Conservation (phyloP, 1,284 basidiomycete species). For the Ustilago bromivora region DNA sequence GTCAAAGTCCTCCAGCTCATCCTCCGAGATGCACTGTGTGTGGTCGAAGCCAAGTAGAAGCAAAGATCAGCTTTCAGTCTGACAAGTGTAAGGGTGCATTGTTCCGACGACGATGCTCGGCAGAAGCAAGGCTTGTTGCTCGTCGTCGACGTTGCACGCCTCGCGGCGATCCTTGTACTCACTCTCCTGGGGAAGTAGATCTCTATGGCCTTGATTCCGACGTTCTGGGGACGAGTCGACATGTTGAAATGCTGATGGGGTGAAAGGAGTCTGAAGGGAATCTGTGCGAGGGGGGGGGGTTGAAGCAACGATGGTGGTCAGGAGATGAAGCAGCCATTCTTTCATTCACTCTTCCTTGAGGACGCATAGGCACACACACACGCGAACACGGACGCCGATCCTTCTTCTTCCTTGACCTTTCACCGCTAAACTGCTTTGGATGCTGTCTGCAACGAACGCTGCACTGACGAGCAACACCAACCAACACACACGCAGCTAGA, state of each 20-base stretch:
- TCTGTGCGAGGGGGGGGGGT: conserved; percentile 16
- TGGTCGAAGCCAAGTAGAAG: not conserved
- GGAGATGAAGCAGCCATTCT: not conserved
- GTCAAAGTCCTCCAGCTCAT: conserved; percentile 83
- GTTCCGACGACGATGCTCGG: not conserved
- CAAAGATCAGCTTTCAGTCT: conserved; percentile 12
- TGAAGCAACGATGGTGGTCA: conserved; percentile 12
- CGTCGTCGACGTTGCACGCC: not conserved
- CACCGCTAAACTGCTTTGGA: not conserved
- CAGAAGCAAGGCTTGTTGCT: not conserved
- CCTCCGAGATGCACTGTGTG: conserved; percentile 66
- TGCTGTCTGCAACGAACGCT: not conserved
- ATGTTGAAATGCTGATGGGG: conserved; percentile 38
- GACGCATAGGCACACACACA: not conserved
- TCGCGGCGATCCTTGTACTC: conserved; percentile 66
- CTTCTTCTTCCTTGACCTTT: not conserved
- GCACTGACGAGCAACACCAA: conserved; percentile 5
- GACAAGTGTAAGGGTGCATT: not conserved
- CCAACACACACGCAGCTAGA: not conserved
- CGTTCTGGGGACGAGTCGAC: conserved; percentile 81
- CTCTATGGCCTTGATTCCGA: conserved; percentile 91
- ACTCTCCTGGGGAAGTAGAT: conserved; percentile 93
- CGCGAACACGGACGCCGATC: conserved; percentile 9
- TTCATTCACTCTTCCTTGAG: not conserved
- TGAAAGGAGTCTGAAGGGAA: conserved; percentile 31